Base-by-base conservation (phyloP, 2,329 filamentous ascomycete species). In the Huntiella decipiens region DNA sequence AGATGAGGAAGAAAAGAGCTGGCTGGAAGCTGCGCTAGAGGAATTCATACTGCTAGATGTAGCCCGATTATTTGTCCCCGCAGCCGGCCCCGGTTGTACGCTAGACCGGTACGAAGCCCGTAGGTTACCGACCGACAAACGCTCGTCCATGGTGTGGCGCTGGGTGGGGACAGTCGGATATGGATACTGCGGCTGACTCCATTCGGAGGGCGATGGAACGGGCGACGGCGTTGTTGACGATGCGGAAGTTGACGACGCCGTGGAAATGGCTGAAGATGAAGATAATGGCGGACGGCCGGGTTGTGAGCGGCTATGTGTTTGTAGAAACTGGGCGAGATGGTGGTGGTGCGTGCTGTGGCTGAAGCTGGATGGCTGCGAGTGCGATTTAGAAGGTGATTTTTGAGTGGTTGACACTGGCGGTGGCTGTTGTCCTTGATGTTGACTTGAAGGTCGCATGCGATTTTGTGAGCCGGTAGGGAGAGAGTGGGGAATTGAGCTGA, bases 141-240 rank as follows among this genome's bases (percentile, higher is more conserved):
- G 45, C 44, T 46, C 47, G 35, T 49, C 44, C 47, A 49, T 49
- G 16, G 44, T 49, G 44, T 49, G 47, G 38, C 44, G 37, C 38
- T 43, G 45, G 10, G 34, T 19, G 13, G 39, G 46, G 19, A 31
- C 8, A 37, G 16, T 19, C 34, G 36, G 31, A 31, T 38, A 44
- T 12, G 44, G 45, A 15, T 43, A 32, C 28, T 43, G 40, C 12
- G 40, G 40, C 40, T 28, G 22, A 28, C 22, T 28, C 41, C 48
- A 47, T 45, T 45, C 48, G 37, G 42, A 37, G 36, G 44, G 44
- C 28, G 48, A 44, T 15, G 48, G 42, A 19, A 45, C 40, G 16
- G 43, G 43, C 33, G 47, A 42, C 5, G 28, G 32, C 12, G 43
- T 45, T 32, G 43, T 15, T 13, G 33, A 38, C 5, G 45, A 46